These are phyloP conservation scores for Serendipita vermifera DNA, from an alignment of 768 basidiomycete species.

Conservation along the genomic window DNA sequence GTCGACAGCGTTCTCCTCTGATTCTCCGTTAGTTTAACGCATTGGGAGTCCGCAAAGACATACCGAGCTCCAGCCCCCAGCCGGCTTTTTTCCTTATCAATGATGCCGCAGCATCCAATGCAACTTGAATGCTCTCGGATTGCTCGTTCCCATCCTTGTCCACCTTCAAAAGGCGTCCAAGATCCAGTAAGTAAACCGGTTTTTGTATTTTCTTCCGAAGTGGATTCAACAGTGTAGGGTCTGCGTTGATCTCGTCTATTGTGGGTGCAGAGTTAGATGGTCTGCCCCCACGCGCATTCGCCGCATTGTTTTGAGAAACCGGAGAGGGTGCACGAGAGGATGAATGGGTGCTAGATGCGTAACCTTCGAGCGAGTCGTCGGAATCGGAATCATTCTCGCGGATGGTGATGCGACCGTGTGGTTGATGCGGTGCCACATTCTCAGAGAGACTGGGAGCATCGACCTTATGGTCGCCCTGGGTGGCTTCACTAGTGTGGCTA, in stretches of 20 bases:
- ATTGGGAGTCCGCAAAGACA: slow-evolving; percentile 19
- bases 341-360: slow-evolving; percentile 48
- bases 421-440: too few species aligned
- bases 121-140: slow-evolving; percentile 70
- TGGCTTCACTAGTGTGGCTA: too few species aligned
- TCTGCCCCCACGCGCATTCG: not conserved
- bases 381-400: slow-evolving; percentile 47
- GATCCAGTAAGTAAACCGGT: slow-evolving; percentile 83
- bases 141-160: slow-evolving; percentile 48
- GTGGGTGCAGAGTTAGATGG: not conserved
- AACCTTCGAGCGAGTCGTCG: slow-evolving; percentile 70
- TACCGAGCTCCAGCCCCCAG: slow-evolving; percentile 84
- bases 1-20: slow-evolving; percentile 85
- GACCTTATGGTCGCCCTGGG: too few species aligned
- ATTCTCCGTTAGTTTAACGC: not conserved
- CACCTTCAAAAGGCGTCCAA: slow-evolving; percentile 62
- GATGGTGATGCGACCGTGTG: slow-evolving; percentile 19
- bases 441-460: too few species aligned
- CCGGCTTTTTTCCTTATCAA: slow-evolving; percentile 70
- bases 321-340: slow-evolving; percentile 69
- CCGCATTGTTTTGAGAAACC: slow-evolving; percentile 43
- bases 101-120: slow-evolving; percentile 62
- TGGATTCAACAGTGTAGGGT: slow-evolving; percentile 66
- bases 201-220: slow-evolving; percentile 51
- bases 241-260: slow-evolving; percentile 72